Conservation (phyloP, 768 basidiomycete genomes). For the Leccinellum rugosiceps region DNA sequence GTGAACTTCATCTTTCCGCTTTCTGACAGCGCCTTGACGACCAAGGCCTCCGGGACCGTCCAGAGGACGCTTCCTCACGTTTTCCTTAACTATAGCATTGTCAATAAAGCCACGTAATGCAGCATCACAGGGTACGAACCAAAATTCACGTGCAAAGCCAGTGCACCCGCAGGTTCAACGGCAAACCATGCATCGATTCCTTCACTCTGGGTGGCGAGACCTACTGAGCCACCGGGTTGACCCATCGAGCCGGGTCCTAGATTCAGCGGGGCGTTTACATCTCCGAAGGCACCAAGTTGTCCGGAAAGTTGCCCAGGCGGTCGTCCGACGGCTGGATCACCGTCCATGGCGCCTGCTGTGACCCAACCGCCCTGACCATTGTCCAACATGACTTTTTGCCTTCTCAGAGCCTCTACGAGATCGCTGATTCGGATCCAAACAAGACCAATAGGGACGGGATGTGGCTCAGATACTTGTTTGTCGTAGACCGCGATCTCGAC, state of each 20-base stretch:
- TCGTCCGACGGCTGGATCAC: constrained; percentile 47
- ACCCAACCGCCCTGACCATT: constrained; percentile 92
- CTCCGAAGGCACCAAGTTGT: constrained; percentile 47
- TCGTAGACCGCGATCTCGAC: constrained; percentile 96
- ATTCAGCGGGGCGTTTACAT: constrained; percentile 40
- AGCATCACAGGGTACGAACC: constrained; percentile 49
- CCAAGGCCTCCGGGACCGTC: constrained; percentile 91
- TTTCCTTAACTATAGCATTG: constrained; percentile 81
- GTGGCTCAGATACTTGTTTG: constrained; percentile 75
- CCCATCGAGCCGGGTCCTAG: constrained; percentile 30
- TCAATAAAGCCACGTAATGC: neutral
- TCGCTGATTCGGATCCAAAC: constrained; percentile 94
- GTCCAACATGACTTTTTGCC: constrained; percentile 89
- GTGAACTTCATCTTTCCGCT: constrained; percentile 96
- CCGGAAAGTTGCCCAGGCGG: constrained; percentile 50
- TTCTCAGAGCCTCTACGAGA: constrained; percentile 86
- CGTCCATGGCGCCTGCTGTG: constrained; percentile 86
- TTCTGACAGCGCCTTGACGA: constrained; percentile 96
- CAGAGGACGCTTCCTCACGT: constrained; percentile 91
- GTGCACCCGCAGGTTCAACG: constrained; percentile 95
- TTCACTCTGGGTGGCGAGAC: constrained; percentile 42
- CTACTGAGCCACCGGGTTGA: constrained; percentile 29
- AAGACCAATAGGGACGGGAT: constrained; percentile 88
- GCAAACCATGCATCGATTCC: constrained; percentile 97
- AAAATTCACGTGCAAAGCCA: constrained; percentile 86